Conservation (phyloP, 2,329 filamentous ascomycete species). For the Fusarium protoensiforme region DNA sequence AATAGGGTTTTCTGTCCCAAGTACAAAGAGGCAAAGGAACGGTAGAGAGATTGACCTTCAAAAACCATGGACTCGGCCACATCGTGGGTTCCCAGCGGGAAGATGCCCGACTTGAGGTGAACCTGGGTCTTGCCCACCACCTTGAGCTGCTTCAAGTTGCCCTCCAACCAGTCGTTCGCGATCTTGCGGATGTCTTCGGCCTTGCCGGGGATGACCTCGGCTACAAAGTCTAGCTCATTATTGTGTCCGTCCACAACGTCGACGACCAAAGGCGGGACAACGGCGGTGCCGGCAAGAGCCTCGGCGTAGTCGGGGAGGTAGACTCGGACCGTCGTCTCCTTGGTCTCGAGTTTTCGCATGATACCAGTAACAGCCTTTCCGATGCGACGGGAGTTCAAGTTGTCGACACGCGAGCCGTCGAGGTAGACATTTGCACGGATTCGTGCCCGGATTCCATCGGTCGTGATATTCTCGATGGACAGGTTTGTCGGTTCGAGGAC, state of each 20-base stretch:
- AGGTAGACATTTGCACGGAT: constrained; percentile 85
- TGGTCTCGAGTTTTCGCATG: constrained; percentile 78
- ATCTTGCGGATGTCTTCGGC: constrained; percentile 81
- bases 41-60: constrained; percentile 82
- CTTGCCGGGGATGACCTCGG: constrained; percentile 80
- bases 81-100: constrained; percentile 81
- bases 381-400: constrained; percentile 76
- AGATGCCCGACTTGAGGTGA: constrained; percentile 79
- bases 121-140: constrained; percentile 80
- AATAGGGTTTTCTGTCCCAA: constrained; percentile 67
- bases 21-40: constrained; percentile 69
- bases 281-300: constrained; percentile 79
- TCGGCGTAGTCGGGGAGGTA: constrained; percentile 87
- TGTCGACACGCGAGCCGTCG: constrained; percentile 80
- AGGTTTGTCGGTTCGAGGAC: constrained; percentile 86
- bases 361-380: constrained; percentile 85
- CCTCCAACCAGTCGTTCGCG: constrained; percentile 89
- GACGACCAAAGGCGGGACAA: constrained; percentile 79
- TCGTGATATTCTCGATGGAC: constrained; percentile 86
- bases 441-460: constrained; percentile 80
- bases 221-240: constrained; percentile 82
- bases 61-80: constrained; percentile 81
- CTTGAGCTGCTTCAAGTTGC: constrained; percentile 76
- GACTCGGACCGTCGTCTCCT: constrained; percentile 77
- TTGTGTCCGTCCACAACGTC: constrained; percentile 81